phyloP scores from a whole-genome alignment of 208 protist species.

The Vickermania spadyakhi region DNA sequence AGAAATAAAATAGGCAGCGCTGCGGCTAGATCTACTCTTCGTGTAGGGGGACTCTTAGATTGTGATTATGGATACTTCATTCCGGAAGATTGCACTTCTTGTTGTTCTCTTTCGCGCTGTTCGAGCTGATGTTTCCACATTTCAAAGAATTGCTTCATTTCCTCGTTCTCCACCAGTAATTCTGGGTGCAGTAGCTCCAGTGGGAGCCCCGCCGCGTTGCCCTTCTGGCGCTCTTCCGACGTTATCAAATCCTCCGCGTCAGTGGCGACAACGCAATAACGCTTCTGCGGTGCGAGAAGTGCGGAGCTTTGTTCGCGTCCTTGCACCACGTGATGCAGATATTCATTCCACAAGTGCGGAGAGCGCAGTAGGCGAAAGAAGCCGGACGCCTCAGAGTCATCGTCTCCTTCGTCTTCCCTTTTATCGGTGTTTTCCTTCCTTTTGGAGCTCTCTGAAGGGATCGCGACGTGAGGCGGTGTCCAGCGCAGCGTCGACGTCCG shows the following conservation, averaged over 20 bases:
- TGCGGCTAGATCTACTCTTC: too few relatives aligned
- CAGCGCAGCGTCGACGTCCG: too few relatives aligned
- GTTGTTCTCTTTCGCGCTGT: too few relatives aligned
- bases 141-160: slow-evolving; percentile 15
- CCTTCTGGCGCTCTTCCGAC: slow-evolving; percentile 25
- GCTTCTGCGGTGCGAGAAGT: slow-evolving; percentile 2
- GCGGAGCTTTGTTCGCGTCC: not conserved
- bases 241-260: slow-evolving; percentile 41
- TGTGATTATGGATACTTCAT: too few relatives aligned
- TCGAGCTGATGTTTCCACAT: slow-evolving; percentile 11
- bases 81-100: too few relatives aligned
- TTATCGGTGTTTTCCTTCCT: slow-evolving; percentile 3
- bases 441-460: not conserved
- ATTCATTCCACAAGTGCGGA: slow-evolving; percentile 57
- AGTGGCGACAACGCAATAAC: slow-evolving; percentile 64
- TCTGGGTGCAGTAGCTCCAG: slow-evolving; percentile 61
- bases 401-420: slow-evolving; percentile 5
- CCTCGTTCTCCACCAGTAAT: slow-evolving; percentile 26
- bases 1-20: too few relatives aligned
- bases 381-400: slow-evolving; percentile 11
- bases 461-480: too few relatives aligned
- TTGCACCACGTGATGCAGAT: slow-evolving; percentile 36
- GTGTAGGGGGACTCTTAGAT: too few relatives aligned
- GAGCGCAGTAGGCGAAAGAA: slow-evolving; percentile 81
- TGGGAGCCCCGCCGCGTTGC: slow-evolving; percentile 24